These are phyloP conservation scores for Collariella sp. DNA, from an alignment of 495 filamentous ascomycete genomes.

Conservation along the genomic window DNA sequence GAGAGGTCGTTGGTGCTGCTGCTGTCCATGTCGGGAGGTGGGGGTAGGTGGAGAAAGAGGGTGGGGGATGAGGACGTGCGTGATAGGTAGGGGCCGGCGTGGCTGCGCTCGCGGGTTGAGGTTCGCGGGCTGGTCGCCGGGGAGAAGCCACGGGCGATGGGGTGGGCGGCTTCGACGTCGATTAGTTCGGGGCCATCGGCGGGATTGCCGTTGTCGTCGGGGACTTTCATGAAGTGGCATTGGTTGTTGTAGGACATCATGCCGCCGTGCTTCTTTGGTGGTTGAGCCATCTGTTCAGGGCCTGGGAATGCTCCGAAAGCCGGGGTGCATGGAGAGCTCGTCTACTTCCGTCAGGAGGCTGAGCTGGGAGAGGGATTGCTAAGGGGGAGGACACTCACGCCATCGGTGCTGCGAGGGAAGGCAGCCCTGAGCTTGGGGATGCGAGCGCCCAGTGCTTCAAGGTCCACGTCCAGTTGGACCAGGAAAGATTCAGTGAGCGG, in stretches of 20 bases:
- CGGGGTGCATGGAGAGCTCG: conserved; percentile 4
- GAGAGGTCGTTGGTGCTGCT: conserved; percentile 31
- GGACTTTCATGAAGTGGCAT: conserved; percentile 27
- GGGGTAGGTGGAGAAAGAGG: conserved; percentile 16
- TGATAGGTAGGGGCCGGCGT: conserved; percentile 13
- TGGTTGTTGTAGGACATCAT: conserved; percentile 24
- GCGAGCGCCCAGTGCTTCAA: conserved; percentile 55
- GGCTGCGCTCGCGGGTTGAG: conserved; percentile 27
- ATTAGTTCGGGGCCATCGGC: conserved; percentile 21
- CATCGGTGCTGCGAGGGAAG: conserved; percentile 43
- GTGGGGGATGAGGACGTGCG: conserved; percentile 27
- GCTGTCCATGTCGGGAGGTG: conserved; percentile 14
- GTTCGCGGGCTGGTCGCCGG: conserved; percentile 19
- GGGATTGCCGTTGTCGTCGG: conserved; percentile 26
- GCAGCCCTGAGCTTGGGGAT: conserved; percentile 46
- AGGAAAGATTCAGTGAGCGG: conserved; percentile 93
- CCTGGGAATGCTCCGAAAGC: neutral
- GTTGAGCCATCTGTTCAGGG: neutral
- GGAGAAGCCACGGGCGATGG: conserved; percentile 9
- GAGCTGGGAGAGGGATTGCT: too few relatives aligned
- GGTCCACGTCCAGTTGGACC: conserved; percentile 85
- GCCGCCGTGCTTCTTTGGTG: neutral
- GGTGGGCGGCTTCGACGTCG: conserved; percentile 21
- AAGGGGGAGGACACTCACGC: conserved; percentile 27
- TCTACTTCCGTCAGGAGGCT: conserved; percentile 5